Conservation (phyloP, 257 asterid species). For the Ilex aquifolium region DNA sequence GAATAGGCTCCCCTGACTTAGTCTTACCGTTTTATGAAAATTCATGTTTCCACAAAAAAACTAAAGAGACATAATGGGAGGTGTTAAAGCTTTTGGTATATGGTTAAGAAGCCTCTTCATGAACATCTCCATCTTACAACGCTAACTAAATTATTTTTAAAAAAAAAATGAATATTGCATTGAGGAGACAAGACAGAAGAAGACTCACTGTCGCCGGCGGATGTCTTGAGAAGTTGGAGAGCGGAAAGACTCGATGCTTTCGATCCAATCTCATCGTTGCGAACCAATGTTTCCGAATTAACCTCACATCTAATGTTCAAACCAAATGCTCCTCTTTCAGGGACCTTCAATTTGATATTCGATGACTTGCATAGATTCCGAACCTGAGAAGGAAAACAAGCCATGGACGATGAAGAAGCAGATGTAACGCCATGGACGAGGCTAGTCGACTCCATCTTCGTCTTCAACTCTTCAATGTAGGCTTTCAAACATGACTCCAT, state of each 20-base stretch:
- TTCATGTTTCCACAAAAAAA: no score
- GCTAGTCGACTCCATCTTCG: conserved; percentile 19
- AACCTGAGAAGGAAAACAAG: conserved; percentile 24
- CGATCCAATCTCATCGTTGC: conserved; percentile 23
- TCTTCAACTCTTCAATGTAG: conserved; percentile 7
- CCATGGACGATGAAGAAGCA: conserved; percentile 23
- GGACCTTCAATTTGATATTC: conserved; percentile 22
- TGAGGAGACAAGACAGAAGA: background rate
- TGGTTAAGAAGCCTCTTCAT: no score
- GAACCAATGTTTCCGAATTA: conserved; percentile 12
- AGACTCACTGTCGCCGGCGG: conserved; percentile 71
- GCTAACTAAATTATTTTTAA: no score
- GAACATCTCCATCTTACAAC: no score
- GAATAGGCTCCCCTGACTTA: no score
- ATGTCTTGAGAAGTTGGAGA: conserved; percentile 67
- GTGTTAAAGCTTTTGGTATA: no score
- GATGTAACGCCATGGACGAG: conserved; percentile 2
- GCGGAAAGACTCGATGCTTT: conserved; percentile 57
- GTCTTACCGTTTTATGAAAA: no score
- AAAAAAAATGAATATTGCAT: background rate
- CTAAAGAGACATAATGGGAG: no score
- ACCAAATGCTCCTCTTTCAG: conserved; percentile 20
- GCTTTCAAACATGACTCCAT: no score
- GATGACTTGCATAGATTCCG: conserved; percentile 10
- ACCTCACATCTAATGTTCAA: conserved; percentile 47